phyloP scores from a whole-genome alignment of 2,329 filamentous ascomycete species.

The Helotiales sp. region DNA sequence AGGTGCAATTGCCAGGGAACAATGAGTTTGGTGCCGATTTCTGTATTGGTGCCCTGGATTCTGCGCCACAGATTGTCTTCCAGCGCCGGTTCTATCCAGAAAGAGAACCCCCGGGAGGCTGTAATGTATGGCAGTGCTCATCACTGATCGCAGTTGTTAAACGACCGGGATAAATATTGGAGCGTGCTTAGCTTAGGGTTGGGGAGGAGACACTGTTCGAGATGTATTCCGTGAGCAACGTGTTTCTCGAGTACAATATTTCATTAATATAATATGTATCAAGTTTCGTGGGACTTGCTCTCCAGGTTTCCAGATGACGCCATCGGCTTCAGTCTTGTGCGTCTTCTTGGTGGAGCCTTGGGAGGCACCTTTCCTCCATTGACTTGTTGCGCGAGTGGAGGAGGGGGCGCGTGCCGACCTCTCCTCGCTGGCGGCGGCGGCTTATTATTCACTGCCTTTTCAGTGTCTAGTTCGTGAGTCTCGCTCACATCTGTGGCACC shows the following conservation, averaged over 20 bases:
- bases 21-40: too few species aligned
- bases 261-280: not conserved
- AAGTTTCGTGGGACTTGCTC: not conserved
- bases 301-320: constrained; percentile 15
- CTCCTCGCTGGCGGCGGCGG: constrained; percentile 23
- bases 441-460: constrained; percentile 14
- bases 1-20: too few species aligned
- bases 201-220: too few species aligned
- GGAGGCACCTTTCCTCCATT: constrained; percentile 35
- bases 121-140: too few species aligned
- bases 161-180: too few species aligned
- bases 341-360: constrained; percentile 34
- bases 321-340: constrained; percentile 33
- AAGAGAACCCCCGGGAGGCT: too few species aligned
- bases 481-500: constrained; percentile 22
- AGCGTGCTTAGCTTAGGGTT: too few species aligned
- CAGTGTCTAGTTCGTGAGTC: constrained; percentile 10
- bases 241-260: not conserved
- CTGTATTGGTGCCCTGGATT: too few species aligned
- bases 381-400: constrained; percentile 24
- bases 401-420: constrained; percentile 27
- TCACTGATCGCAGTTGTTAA: too few species aligned
- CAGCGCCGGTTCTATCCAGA: too few species aligned
- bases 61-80: too few species aligned
- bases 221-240: too few species aligned